Conservation (phyloP, 2,329 filamentous ascomycete species). For the Botrytis cinerea region DNA sequence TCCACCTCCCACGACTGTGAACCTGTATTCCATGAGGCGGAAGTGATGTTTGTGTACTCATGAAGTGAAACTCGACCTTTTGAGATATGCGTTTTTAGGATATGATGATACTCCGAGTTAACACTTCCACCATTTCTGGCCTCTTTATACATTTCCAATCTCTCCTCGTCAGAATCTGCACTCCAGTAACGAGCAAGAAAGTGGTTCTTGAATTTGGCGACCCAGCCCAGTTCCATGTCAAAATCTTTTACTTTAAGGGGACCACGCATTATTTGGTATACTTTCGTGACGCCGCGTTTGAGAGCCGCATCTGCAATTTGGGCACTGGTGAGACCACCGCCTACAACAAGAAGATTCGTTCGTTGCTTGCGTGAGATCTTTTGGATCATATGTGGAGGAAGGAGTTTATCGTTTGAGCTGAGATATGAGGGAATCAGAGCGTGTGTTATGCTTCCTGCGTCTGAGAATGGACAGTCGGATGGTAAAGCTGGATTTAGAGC, state of each 20-base stretch:
- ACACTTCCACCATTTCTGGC: constrained; percentile 78
- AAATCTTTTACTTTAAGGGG: constrained; percentile 68
- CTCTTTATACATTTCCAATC: constrained; percentile 63
- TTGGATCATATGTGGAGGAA: constrained; percentile 45
- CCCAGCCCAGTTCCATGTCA: constrained; percentile 75
- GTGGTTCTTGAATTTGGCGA: constrained; percentile 78
- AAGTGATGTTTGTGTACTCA: constrained; percentile 45
- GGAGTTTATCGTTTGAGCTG: constrained; percentile 18
- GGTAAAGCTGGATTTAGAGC: constrained; percentile 56
- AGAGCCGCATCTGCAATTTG: constrained; percentile 71
- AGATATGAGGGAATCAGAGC: constrained; percentile 26
- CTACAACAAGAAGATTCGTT: constrained; percentile 71
- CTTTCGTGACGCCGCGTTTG: constrained; percentile 63
- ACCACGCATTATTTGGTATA: constrained; percentile 70
- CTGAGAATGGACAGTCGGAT: constrained; percentile 45
- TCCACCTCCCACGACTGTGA: constrained; percentile 50
- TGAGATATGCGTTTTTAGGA: constrained; percentile 28
- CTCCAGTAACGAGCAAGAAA: constrained; percentile 78
- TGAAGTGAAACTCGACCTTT: constrained; percentile 27
- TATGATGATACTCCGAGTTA: constrained; percentile 51
- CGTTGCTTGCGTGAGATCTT: constrained; percentile 52
- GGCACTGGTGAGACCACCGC: constrained; percentile 74
- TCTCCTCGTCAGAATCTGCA: constrained; percentile 69
- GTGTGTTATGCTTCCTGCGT: constrained; percentile 30
- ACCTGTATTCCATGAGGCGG: constrained; percentile 51